Evolutionary conservation across 129 eudicot genomes (phyloP), one percentile per base, ranked within the genome.

Genomic region (Flaveria robusta): DNA sequence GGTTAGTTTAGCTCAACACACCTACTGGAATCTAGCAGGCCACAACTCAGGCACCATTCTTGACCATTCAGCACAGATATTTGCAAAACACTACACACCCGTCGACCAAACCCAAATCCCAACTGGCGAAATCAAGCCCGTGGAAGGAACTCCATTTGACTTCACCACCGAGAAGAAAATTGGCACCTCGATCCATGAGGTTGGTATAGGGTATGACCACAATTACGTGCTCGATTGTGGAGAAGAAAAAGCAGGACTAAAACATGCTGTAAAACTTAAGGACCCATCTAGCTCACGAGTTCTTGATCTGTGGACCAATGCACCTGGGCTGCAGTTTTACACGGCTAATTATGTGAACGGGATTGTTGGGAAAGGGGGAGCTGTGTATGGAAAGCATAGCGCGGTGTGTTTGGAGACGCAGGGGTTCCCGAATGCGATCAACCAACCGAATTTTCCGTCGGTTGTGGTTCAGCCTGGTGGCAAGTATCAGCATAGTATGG

Each of bases 261-360:
- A 86, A 83, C 96, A 79, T 73, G 94, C 94, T 58, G 96, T 85
- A 0, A 95, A 87, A 59, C 60, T 95, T 79, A 87, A 77, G 69
- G 97, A 91, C 59, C 96, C 94, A 1, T 39, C 56, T 6, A 91
- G 97, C 79, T 78, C 78, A 9, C 81, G 98, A 85, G 92, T 92
- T 47, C 89, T 95, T 23, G 75, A 95, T 74, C 65, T 91, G 46
- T 91, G 99, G 97, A 95, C 97, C 11, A 74, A 87, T 81, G 99
- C 92, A 2, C 99, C 99, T 0, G 99, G 99, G 3, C 77, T 95
- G 93, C 97, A 95, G 85, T 91, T 95, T 83, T 95, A 95, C 72
- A 95, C 96, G 0, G 99, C 81, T 2, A 95, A 95, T 72, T 89
- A 87, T 74, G 90, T 91, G 37, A 81, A 84, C 0, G 96, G 97